phyloP scores from a whole-genome alignment of 495 filamentous ascomycete genomes.

The Penicillium bovifimosum region DNA sequence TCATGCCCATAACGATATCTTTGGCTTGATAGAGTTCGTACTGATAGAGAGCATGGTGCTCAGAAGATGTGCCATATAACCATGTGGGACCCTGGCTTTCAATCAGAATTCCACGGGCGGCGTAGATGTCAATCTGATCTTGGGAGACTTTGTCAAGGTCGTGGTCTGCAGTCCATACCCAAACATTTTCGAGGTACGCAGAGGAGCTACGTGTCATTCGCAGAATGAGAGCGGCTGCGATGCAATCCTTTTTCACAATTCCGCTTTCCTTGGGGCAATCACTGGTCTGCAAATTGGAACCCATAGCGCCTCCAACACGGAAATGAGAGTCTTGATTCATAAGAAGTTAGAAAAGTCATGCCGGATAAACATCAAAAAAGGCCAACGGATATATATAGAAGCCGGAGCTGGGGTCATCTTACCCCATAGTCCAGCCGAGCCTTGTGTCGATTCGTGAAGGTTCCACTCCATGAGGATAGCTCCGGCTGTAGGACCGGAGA shows the following conservation, averaged over 20 bases:
- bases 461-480: slow-evolving; percentile 65
- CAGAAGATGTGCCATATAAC: neutral
- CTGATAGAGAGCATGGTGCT: neutral
- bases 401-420: too few relatives aligned
- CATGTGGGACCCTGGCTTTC: neutral
- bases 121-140: neutral
- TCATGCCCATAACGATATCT: neutral
- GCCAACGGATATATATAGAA: too few relatives aligned
- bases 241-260: too few relatives aligned
- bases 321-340: too few relatives aligned
- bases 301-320: slow-evolving; percentile 21
- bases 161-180: neutral
- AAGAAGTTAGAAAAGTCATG: too few relatives aligned
- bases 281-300: slow-evolving; percentile 16
- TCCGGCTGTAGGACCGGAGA: slow-evolving; percentile 52
- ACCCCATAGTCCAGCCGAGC: too few relatives aligned
- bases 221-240: slow-evolving; percentile 51
- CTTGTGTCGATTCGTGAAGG: too few relatives aligned
- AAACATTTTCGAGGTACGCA: slow-evolving; percentile 52
- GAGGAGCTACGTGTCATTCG: slow-evolving; percentile 46
- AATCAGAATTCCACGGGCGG: neutral
- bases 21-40: neutral
- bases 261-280: too few relatives aligned
- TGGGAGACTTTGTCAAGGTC: neutral
- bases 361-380: too few relatives aligned